Percentiles rank a stretch among this genome's conserved stretches.
These are phyloP conservation scores for Coleophoma eucalyptorum DNA, from an alignment of 2,329 filamentous ascomycete genomes.

Conservation along the genomic window DNA sequence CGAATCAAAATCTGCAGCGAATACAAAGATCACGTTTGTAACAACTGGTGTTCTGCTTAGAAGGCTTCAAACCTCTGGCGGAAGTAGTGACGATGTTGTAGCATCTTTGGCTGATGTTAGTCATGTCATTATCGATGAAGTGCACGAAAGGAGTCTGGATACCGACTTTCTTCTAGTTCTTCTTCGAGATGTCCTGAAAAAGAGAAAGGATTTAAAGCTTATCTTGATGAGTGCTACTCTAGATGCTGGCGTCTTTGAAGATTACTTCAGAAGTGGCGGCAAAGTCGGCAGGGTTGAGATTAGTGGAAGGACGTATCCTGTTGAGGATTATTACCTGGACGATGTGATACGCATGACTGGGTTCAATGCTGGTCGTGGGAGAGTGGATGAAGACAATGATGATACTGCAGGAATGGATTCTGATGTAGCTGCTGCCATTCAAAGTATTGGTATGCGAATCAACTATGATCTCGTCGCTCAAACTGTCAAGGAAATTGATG, in stretches of 20 bases:
- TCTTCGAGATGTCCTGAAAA: constrained; percentile 73
- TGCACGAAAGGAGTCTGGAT: constrained; percentile 91
- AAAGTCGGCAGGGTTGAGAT: constrained; percentile 82
- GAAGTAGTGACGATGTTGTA: constrained; percentile 73
- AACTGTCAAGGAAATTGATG: constrained; percentile 78
- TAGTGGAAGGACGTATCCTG: constrained; percentile 82
- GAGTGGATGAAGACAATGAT: constrained; percentile 34
- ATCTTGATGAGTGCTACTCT: constrained; percentile 96
- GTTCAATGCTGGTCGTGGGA: constrained; percentile 48
- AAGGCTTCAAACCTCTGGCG: constrained; percentile 85
- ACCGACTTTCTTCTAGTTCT: constrained; percentile 92
- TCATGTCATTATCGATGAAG: constrained; percentile 93
- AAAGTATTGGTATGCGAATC: constrained; percentile 74
- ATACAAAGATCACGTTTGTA: constrained; percentile 90
- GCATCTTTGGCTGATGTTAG: constrained; percentile 84
- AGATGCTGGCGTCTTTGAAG: constrained; percentile 78
- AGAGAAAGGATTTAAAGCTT: constrained; percentile 76
- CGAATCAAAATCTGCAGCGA: constrained; percentile 70
- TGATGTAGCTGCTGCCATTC: constrained; percentile 65
- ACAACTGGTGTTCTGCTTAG: constrained; percentile 91
- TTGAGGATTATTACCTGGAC: constrained; percentile 86
- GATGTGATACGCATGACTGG: constrained; percentile 79
- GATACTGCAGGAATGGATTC: constrained; percentile 45
- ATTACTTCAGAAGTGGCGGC: constrained; percentile 73
- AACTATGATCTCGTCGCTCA: constrained; percentile 86